phyloP scores from a whole-genome alignment of 352 stramenopile species.

The Phytophthora aleatoria region DNA sequence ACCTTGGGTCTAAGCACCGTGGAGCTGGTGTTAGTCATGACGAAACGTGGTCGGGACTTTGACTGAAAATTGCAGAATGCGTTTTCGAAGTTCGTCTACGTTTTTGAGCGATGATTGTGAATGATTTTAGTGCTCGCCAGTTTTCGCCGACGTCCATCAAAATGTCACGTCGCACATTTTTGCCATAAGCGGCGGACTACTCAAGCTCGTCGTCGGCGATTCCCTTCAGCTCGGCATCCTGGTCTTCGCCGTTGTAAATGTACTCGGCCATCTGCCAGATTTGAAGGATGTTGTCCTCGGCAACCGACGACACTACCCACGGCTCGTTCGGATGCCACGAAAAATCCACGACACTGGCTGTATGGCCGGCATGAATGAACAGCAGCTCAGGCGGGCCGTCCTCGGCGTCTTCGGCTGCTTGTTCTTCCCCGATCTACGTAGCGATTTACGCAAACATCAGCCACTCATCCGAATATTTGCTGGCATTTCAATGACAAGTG shows the following conservation, averaged over 20 bases:
- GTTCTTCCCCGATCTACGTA: conserved; percentile 92
- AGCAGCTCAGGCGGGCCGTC: conserved; percentile 98
- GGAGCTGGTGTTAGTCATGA: too few species aligned
- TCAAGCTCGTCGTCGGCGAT: conserved; percentile 75
- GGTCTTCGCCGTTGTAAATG: conserved; percentile 94
- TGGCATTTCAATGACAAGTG: background rate
- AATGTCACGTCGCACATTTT: background rate
- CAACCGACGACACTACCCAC: conserved; percentile 96
- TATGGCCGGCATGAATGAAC: conserved; percentile 99
- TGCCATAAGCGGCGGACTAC: conserved; percentile 24
- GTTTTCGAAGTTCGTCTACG: too few species aligned
- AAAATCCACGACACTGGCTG: conserved; percentile 97
- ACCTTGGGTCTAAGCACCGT: conserved; percentile 26
- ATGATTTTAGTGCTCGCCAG: conserved; percentile 7
- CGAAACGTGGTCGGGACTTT: too few species aligned
- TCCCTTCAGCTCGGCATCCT: conserved; percentile 49
- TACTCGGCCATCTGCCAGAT: conserved; percentile 99
- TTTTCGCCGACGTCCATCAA: background rate
- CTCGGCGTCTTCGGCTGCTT: conserved; percentile 94
- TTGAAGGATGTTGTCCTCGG: conserved; percentile 99
- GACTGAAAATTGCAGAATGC: too few species aligned
- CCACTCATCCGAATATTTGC: background rate
- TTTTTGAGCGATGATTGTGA: background rate
- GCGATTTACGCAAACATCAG: background rate
- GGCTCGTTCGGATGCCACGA: conserved; percentile 95